Evolutionary conservation across 2,329 filamentous ascomycete species (phyloP).

Genomic region (Geoglossum cookeanum): DNA sequence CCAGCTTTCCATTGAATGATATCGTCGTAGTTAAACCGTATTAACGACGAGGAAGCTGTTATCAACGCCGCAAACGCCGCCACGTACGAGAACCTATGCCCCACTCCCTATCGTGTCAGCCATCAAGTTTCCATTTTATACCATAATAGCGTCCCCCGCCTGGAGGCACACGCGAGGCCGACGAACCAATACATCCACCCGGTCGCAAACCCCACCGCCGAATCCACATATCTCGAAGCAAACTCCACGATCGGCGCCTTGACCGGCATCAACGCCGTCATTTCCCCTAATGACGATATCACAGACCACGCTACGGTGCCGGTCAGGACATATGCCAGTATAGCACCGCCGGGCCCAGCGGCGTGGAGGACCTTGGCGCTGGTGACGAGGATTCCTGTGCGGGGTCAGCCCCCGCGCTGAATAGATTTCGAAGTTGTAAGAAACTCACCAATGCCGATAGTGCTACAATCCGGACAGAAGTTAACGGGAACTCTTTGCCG

Average conservation of each 20-base stretch:
- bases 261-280: slow-evolving; percentile 22
- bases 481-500: not conserved
- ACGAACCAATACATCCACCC: slow-evolving; percentile 22
- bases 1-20: slow-evolving; percentile 16
- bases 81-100: slow-evolving; percentile 20
- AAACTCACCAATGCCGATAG: not conserved
- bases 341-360: slow-evolving; percentile 23
- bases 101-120: too few relatives aligned
- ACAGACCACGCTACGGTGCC: slow-evolving; percentile 25
- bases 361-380: not conserved
- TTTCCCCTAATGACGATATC: slow-evolving; percentile 20
- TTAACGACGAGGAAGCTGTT: slow-evolving; percentile 19
- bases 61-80: slow-evolving; percentile 20
- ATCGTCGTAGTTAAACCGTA: slow-evolving; percentile 22
- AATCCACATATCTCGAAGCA: slow-evolving; percentile 20
- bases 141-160: too few relatives aligned
- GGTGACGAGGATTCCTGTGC: not conserved
- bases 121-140: too few relatives aligned
- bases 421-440: not conserved
- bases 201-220: slow-evolving; percentile 21
- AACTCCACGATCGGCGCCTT: slow-evolving; percentile 24
- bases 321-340: slow-evolving; percentile 24
- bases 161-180: too few relatives aligned
- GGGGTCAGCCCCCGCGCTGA: not conserved
- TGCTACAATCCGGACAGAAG: not conserved